phyloP scores from a whole-genome alignment of 495 filamentous ascomycete species.

The Aspergillus funiculosus region DNA sequence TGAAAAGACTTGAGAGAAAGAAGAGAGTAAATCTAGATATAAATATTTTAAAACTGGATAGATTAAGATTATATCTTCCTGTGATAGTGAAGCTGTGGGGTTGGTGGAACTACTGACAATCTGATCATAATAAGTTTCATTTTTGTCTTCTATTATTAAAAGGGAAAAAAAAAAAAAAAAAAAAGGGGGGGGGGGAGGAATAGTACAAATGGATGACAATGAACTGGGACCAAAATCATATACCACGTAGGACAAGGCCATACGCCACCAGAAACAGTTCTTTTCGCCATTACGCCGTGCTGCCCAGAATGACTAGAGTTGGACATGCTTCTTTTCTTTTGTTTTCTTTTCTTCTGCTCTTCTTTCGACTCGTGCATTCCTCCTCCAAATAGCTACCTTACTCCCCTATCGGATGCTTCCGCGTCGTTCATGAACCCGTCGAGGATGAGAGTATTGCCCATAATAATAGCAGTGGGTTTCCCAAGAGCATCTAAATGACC shows the following conservation, averaged over 20 bases:
- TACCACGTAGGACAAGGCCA: conserved; percentile 14
- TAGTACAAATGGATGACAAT: neutral
- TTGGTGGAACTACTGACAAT: too few relatives aligned
- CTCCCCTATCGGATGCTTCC: neutral
- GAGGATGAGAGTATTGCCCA: neutral
- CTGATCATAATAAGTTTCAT: too few relatives aligned
- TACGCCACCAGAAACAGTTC: conserved; percentile 24
- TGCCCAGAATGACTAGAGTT: conserved; percentile 39
- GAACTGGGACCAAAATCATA: conserved; percentile 12
- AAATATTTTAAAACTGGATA: too few relatives aligned
- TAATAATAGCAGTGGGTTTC: neutral
- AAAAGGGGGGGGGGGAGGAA: too few relatives aligned
- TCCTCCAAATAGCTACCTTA: too few relatives aligned
- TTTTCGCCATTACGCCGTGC: conserved; percentile 45
- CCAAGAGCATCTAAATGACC: conserved; percentile 43
- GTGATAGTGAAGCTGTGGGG: too few relatives aligned
- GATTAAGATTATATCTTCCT: too few relatives aligned
- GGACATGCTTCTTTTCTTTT: conserved; percentile 26
- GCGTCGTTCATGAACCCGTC: neutral
- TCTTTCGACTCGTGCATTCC: neutral
- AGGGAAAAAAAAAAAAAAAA: too few relatives aligned
- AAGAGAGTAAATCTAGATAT: too few relatives aligned
- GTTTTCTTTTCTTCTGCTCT: conserved; percentile 8
- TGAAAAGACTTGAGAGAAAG: too few relatives aligned
- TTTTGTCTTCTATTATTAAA: too few relatives aligned